phyloP scores from a whole-genome alignment of 108 stramenopile genomes.

The Asterionellopsis glacialis region DNA sequence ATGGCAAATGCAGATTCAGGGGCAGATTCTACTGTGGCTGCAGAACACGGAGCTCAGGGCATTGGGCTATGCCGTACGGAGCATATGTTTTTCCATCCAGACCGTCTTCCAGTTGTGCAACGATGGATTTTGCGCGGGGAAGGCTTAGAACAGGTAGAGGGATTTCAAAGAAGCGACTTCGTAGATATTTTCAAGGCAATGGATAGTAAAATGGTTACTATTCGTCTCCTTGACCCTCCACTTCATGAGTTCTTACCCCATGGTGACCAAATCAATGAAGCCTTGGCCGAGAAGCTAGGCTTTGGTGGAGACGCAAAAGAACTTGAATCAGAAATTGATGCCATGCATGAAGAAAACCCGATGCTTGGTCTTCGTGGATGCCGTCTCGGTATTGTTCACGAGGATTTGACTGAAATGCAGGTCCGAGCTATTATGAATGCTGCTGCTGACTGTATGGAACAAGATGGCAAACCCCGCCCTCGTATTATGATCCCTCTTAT shows the following conservation, averaged over 20 bases:
- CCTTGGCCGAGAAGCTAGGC: conserved; percentile 49
- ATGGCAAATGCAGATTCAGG: conserved; percentile 82
- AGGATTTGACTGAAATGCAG: conserved; percentile 71
- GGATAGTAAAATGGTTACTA: conserved; percentile 71
- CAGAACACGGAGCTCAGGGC: conserved; percentile 68
- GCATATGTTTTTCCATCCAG: conserved; percentile 85
- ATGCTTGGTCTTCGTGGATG: conserved; percentile 84
- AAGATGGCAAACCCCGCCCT: conserved; percentile 44
- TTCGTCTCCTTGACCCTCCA: conserved; percentile 82
- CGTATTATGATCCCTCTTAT: conserved; percentile 70
- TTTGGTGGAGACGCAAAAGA: conserved; percentile 26
- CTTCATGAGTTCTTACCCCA: conserved; percentile 83
- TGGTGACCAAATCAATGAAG: conserved; percentile 37
- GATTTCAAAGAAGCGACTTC: conserved; percentile 68
- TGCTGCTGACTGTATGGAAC: conserved; percentile 52
- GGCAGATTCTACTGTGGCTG: conserved; percentile 68
- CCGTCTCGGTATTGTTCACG: conserved; percentile 62
- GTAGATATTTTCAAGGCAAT: conserved; percentile 61
- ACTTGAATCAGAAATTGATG: conserved; percentile 45
- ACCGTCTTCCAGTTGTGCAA: conserved; percentile 64
- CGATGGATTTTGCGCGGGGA: conserved; percentile 74
- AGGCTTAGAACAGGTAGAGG: conserved; percentile 34
- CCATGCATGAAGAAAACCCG: conserved; percentile 75
- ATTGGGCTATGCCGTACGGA: conserved; percentile 84
- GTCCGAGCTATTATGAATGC: conserved; percentile 68